Conservation (phyloP, 768 basidiomycete genomes). For the Termitomyces heimii region DNA sequence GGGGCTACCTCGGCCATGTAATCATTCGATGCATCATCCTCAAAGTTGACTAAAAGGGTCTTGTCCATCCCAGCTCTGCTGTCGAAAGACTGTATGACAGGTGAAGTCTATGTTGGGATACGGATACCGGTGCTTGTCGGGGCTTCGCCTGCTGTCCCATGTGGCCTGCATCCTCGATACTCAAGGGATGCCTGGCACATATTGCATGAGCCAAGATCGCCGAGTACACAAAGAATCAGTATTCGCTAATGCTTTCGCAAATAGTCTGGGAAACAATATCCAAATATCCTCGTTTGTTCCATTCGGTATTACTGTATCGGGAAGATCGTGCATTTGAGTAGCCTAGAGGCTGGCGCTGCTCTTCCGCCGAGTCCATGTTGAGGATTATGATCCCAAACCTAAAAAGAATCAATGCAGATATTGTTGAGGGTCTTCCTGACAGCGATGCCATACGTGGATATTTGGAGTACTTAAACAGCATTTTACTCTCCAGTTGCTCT, state of each 20-base stretch:
- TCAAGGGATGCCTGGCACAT: not conserved
- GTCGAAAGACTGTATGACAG: not conserved
- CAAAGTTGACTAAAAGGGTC: slow-evolving; percentile 15
- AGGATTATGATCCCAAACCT: slow-evolving; percentile 25
- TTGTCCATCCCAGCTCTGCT: slow-evolving; percentile 18
- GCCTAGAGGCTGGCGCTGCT: slow-evolving; percentile 16
- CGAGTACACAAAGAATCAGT: not conserved
- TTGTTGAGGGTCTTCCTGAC: slow-evolving; percentile 20
- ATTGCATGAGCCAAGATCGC: slow-evolving; percentile 2
- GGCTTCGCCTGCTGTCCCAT: slow-evolving; percentile 4
- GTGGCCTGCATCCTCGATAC: slow-evolving; percentile 4
- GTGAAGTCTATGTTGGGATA: not conserved
- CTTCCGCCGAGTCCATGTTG: slow-evolving; percentile 27
- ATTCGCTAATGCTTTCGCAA: slow-evolving; percentile 6
- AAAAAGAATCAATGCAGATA: slow-evolving; percentile 19
- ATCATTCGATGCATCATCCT: slow-evolving; percentile 6
- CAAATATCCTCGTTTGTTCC: slow-evolving; percentile 15
- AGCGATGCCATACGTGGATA: slow-evolving; percentile 15
- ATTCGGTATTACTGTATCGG: slow-evolving; percentile 27
- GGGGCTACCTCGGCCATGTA: not conserved
- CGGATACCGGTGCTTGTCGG: not conserved
- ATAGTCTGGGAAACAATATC: slow-evolving; percentile 26
- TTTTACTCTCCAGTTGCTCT: slow-evolving; percentile 1
- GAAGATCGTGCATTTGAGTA: slow-evolving; percentile 25
- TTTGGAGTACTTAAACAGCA: slow-evolving; percentile 13